These are phyloP conservation scores for Solanum chacoense DNA, from an alignment of 305 asterid genomes.

Conservation along the genomic window DNA sequence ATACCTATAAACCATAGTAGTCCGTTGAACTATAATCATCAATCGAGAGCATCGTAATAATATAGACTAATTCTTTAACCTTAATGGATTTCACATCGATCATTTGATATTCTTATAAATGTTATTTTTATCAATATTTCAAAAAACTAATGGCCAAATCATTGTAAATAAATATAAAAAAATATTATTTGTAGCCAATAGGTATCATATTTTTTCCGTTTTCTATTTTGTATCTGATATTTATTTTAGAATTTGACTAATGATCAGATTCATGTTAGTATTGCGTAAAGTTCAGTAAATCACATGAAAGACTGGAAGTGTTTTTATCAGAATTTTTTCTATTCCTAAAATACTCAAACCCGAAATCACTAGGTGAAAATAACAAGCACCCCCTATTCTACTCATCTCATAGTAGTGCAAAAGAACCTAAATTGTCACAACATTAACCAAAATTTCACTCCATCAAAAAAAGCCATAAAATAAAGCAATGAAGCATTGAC, in stretches of 20 bases:
- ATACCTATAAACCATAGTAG: not conserved
- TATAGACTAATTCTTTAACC: not conserved
- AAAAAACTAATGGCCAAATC: not conserved
- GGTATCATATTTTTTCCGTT: not conserved
- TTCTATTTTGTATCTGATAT: not conserved
- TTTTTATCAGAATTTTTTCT: not conserved
- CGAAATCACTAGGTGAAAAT: not conserved
- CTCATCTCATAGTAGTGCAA: not conserved
- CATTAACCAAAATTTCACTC: not conserved
- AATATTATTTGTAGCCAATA: not conserved
- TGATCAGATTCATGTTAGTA: not conserved
- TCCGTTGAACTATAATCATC: not conserved
- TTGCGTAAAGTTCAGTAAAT: not conserved
- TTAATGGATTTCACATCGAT: not conserved
- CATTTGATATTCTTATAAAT: not conserved
- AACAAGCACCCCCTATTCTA: not conserved
- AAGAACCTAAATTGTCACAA: not conserved
- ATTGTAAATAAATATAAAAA: not conserved
- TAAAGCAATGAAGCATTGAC: constrained; percentile 3
- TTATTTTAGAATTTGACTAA: not conserved
- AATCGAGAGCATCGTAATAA: not conserved
- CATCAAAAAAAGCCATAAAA: not conserved
- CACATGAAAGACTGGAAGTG: fast-evolving
- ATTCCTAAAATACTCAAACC: not conserved
- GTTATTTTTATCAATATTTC: not conserved